Conservation (phyloP, 2,329 filamentous ascomycete species). For the Apiospora rasikravindrae region DNA sequence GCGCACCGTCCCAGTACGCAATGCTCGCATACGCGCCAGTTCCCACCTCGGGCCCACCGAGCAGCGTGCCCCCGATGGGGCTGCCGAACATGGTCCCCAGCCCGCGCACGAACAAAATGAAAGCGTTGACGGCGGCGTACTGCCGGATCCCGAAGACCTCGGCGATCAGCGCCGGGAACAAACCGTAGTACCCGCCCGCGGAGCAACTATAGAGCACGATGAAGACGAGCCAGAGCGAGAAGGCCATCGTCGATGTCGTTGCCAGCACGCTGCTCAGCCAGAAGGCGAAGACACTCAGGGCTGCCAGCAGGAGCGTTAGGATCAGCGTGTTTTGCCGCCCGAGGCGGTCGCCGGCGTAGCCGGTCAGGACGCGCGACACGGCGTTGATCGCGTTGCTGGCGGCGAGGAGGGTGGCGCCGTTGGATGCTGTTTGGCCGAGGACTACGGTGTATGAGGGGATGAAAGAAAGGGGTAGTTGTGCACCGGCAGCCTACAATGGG, state of each 20-base stretch:
- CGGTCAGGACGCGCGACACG: slow-evolving; percentile 47
- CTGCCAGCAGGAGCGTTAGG: slow-evolving; percentile 44
- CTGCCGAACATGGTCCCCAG: slow-evolving; percentile 50
- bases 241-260: slow-evolving; percentile 33
- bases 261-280: slow-evolving; percentile 41
- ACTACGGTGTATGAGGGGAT: slow-evolving; percentile 52
- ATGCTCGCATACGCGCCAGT: slow-evolving; percentile 43
- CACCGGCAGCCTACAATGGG: slow-evolving; percentile 46
- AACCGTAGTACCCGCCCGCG: slow-evolving; percentile 50
- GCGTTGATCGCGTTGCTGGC: slow-evolving; percentile 52
- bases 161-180: slow-evolving; percentile 52
- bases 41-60: slow-evolving; percentile 38
- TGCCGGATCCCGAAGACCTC: slow-evolving; percentile 54
- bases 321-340: slow-evolving; percentile 55
- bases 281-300: slow-evolving; percentile 43
- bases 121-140: slow-evolving; percentile 53
- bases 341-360: slow-evolving; percentile 50
- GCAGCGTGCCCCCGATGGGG: slow-evolving; percentile 48
- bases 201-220: slow-evolving; percentile 49
- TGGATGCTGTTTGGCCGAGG: slow-evolving; percentile 46
- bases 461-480: slow-evolving; percentile 53
- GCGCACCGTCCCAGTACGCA: slow-evolving; percentile 47
- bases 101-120: slow-evolving; percentile 51
- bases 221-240: slow-evolving; percentile 46
- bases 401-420: slow-evolving; percentile 50